Percentiles rank a stretch among this genome's conserved stretches.
Conservation (phyloP, 148 eudicot species). For the Camellia sinensis region DNA sequence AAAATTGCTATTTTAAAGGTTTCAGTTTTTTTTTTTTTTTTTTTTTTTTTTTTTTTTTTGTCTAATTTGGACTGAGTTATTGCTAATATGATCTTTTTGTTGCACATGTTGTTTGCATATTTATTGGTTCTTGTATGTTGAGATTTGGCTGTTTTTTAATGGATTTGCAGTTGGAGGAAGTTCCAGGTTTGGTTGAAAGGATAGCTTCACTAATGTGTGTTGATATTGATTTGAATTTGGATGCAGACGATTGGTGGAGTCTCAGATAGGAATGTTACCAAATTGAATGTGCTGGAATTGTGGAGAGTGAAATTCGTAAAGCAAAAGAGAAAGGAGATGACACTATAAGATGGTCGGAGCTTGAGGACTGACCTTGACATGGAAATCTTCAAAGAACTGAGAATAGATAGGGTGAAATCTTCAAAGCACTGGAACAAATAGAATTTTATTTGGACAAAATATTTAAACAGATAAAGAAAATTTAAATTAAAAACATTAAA, state of each 20-base stretch:
- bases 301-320: conserved; percentile 49
- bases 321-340: conserved; percentile 48
- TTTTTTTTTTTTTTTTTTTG: neutral
- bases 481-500: too few relatives aligned
- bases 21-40: too few relatives aligned
- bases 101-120: neutral
- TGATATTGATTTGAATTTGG: conserved; percentile 34
- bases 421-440: too few relatives aligned
- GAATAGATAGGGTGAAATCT: too few relatives aligned
- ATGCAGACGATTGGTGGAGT: conserved; percentile 27
- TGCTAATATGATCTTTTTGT: neutral
- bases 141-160: conserved; percentile 10
- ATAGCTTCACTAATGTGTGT: conserved; percentile 49
- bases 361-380: conserved; percentile 41
- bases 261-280: conserved; percentile 32
- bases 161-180: conserved; percentile 77
- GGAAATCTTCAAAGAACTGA: too few relatives aligned
- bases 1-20: too few relatives aligned
- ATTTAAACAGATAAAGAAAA: too few relatives aligned
- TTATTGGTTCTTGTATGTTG: neutral
- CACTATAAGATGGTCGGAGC: conserved; percentile 80
- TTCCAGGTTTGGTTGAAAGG: conserved; percentile 95
- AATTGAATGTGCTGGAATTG: conserved; percentile 38
- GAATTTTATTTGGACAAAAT: too few relatives aligned
- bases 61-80: neutral